Evolutionary conservation across 2,329 filamentous ascomycete species (phyloP), one percentile per base, ranked within the genome.

Genomic region (Paecilomyces formosus): DNA sequence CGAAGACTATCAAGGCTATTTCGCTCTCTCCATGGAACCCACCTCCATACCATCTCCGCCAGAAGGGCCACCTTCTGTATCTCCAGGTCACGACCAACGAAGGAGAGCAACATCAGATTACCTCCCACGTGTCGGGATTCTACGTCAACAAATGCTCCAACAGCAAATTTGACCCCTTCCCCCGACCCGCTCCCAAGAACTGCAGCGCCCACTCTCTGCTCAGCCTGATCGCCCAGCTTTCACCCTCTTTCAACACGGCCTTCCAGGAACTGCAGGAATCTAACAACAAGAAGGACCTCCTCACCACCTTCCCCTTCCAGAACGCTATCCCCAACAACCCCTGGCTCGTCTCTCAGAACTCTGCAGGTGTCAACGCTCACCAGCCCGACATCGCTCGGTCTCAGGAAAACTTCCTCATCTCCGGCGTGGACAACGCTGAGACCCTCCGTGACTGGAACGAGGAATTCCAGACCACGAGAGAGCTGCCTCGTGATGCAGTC

Each of bases 381-480:
- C 84, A 88, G 68, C 74, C 92, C 24, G 94, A 99, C 72, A 84
- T 92, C 62, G 90, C 92, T 22, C 86, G 95, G 57, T 90, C 92
- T 22, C 94, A 99, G 76, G 94, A 99, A 79, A 90, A 89, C 54
- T 97, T 90, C 71, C 80, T 99, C 60, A 86, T 97, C 60, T 85
- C 90, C 21, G 95, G 95, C 30, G 87, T 92, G 26, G 94, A 99
- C 69, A 96, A 93, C 72, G 90, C 91, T 0, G 94, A 99, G 70
- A 96, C 92, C 3, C 80, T 99, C 62, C 86, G 94, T 59, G 94
- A 99, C 74, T 99, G 95, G 93, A 99, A 99, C 68, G 94, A 99
- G 74, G 94, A 99, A 72, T 96, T 99, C 71, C 94, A 99, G 75
- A 96, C 93, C 1, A 96, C 94, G 11, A 88, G 91, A 68, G 94